A percentile compares a stretch with the other conserved stretches of the same genome.
Evolutionary conservation across 257 asterid species (phyloP).

Genomic region (Ehretia macrophylla): DNA sequence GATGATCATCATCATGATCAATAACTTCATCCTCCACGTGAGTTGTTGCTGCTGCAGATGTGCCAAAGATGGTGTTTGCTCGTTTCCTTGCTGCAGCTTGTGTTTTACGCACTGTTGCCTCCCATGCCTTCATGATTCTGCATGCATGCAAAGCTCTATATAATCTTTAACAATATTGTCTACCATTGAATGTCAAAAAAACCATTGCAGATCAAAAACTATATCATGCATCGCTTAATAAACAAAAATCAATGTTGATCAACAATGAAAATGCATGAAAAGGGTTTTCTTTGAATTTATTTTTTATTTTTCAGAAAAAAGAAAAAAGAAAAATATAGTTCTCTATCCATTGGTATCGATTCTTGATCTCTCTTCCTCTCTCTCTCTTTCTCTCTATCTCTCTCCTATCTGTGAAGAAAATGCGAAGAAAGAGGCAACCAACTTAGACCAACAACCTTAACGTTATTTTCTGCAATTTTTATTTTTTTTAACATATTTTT

Average conservation of each 20-base stretch:
- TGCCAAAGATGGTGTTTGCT: slow-evolving; percentile 73
- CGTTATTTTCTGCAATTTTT: slow-evolving; percentile 7
- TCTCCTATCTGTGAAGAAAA: slow-evolving; percentile 11
- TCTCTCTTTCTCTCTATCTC: slow-evolving; percentile 8
- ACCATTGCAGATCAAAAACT: slow-evolving; percentile 8
- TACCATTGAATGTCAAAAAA: neutral
- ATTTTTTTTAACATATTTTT: neutral
- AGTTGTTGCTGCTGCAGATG: slow-evolving; percentile 31
- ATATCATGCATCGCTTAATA: slow-evolving; percentile 5
- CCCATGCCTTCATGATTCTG: slow-evolving; percentile 86
- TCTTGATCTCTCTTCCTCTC: slow-evolving; percentile 3
- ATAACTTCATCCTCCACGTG: slow-evolving; percentile 35
- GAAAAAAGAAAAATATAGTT: neutral
- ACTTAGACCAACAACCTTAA: slow-evolving; percentile 20
- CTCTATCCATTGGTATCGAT: neutral
- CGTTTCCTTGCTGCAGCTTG: slow-evolving; percentile 87
- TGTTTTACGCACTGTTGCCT: slow-evolving; percentile 81
- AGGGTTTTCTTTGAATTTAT: neutral
- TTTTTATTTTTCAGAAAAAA: neutral
- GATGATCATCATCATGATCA: slow-evolving; percentile 36
- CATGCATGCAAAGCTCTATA: neutral
- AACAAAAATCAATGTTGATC: neutral
- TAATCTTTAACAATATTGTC: neutral
- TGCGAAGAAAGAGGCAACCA: slow-evolving; percentile 18
- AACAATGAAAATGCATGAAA: slow-evolving; percentile 26